Percentiles rank a stretch among this genome's conserved stretches.
phyloP scores from a whole-genome alignment of 129 eudicot genomes.

The Centaurea solstitialis region DNA sequence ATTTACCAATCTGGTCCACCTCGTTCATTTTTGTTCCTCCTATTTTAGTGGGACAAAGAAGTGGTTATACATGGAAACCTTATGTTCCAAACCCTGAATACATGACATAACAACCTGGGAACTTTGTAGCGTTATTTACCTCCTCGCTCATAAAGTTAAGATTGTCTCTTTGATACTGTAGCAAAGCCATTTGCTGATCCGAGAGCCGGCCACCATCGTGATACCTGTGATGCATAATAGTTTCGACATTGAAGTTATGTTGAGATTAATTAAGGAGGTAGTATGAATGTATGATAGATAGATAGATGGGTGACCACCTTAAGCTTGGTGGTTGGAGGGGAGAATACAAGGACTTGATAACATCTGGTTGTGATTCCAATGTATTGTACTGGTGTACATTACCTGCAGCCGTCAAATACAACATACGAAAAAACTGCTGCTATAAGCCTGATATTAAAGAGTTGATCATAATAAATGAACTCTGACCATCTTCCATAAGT shows the following conservation, averaged over 20 bases:
- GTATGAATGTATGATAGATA: too few species aligned
- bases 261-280: background rate
- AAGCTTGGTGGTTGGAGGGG: slow-evolving; percentile 92
- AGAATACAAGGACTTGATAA: slow-evolving; percentile 85
- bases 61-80: too few species aligned
- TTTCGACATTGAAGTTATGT: background rate
- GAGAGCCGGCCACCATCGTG: slow-evolving; percentile 93
- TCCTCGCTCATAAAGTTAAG: slow-evolving; percentile 97
- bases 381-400: slow-evolving; percentile 90
- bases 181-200: slow-evolving; percentile 98
- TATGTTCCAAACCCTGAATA: background rate
- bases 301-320: slow-evolving; percentile 53
- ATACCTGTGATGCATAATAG: slow-evolving; percentile 50
- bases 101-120: background rate
- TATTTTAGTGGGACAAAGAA: too few species aligned
- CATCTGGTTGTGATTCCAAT: slow-evolving; percentile 96
- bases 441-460: slow-evolving; percentile 2
- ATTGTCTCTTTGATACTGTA: slow-evolving; percentile 96
- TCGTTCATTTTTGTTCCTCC: too few species aligned
- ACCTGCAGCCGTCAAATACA: slow-evolving; percentile 45
- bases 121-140: slow-evolving; percentile 43
- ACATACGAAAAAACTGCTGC: slow-evolving; percentile 19
- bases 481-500: too few species aligned
- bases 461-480: too few species aligned
- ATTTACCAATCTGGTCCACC: too few species aligned